These are phyloP conservation scores for Trametes coccinea DNA, from an alignment of 768 basidiomycete genomes.

Conservation along the genomic window DNA sequence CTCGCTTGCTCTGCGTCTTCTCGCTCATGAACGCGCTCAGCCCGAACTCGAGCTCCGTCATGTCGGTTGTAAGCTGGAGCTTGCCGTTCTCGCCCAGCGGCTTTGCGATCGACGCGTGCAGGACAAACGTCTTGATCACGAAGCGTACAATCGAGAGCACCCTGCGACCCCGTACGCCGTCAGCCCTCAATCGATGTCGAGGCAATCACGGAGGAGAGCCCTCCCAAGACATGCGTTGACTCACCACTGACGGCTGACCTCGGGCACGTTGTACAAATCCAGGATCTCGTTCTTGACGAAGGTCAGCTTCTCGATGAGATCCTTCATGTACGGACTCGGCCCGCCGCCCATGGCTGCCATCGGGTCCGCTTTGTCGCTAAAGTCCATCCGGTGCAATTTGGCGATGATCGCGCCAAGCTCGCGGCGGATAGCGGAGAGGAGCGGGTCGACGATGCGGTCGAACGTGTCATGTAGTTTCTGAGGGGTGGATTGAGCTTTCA, in stretches of 20 bases:
- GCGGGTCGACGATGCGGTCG: conserved; percentile 58
- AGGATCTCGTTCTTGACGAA: conserved; percentile 82
- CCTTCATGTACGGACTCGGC: conserved; percentile 87
- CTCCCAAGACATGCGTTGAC: background rate
- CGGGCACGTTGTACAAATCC: conserved; percentile 67
- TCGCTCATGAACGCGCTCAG: conserved; percentile 76
- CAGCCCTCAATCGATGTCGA: background rate
- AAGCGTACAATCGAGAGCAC: conserved; percentile 62
- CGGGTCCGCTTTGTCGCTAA: conserved; percentile 70
- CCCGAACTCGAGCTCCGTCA: conserved; percentile 95
- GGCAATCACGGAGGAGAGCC: too few species aligned
- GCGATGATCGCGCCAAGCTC: conserved; percentile 81
- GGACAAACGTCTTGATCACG: conserved; percentile 81
- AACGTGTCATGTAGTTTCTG: conserved; percentile 56
- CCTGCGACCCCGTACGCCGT: conserved; percentile 16
- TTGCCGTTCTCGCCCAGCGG: conserved; percentile 93
- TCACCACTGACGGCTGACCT: conserved; percentile 74
- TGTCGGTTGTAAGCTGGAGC: conserved; percentile 91
- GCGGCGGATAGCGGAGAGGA: conserved; percentile 69
- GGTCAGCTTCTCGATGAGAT: conserved; percentile 82
- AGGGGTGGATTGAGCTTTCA: background rate
- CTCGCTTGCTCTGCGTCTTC: conserved; percentile 50
- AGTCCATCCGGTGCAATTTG: conserved; percentile 83
- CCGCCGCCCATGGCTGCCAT: conserved; percentile 54
- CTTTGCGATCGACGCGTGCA: conserved; percentile 91